Evolutionary conservation across 805 yeast species (phyloP).

Genomic region (Cyberlindnera euphorbiae): DNA sequence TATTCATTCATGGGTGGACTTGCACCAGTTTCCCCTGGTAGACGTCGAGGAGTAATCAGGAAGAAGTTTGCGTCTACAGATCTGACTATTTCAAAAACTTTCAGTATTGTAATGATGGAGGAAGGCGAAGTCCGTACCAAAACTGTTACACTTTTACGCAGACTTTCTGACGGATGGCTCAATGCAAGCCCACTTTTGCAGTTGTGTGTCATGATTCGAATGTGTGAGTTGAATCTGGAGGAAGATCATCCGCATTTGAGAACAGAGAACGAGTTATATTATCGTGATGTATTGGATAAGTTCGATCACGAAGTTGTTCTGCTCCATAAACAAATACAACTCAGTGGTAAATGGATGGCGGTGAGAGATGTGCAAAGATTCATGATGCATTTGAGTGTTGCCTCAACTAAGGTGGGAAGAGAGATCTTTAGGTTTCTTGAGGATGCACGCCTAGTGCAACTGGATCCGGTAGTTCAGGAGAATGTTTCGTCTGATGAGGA

Average conservation of each 20-base stretch:
- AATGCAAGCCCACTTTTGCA: slow-evolving; percentile 19
- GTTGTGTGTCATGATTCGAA: slow-evolving; percentile 16
- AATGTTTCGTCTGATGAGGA: slow-evolving; percentile 9
- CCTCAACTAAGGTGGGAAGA: slow-evolving; percentile 2
- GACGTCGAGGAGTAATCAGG: not conserved
- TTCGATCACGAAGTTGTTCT: slow-evolving; percentile 19
- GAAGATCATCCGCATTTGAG: slow-evolving; percentile 26
- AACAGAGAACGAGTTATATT: slow-evolving; percentile 22
- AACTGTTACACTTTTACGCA: slow-evolving; percentile 7
- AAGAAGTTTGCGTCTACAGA: slow-evolving; percentile 4
- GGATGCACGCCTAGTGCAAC: slow-evolving; percentile 2
- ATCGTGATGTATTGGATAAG: slow-evolving; percentile 21
- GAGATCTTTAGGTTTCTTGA: slow-evolving; percentile 7
- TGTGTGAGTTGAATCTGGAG: slow-evolving; percentile 16
- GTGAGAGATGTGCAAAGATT: slow-evolving; percentile 19
- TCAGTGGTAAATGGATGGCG: slow-evolving; percentile 28
- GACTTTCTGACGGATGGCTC: slow-evolving; percentile 26
- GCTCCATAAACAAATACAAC: slow-evolving; percentile 1
- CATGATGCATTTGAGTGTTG: slow-evolving; percentile 3
- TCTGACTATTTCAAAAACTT: slow-evolving; percentile 3
- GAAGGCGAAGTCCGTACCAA: slow-evolving; percentile 4
- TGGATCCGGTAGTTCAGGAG: slow-evolving; percentile 1
- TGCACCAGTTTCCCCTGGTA: slow-evolving; percentile 14
- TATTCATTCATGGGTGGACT: slow-evolving; percentile 16
- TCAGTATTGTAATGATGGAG: slow-evolving; percentile 10